Base-by-base conservation (phyloP, 2,329 filamentous ascomycete genomes). In the Aspergillus caelatus region DNA sequence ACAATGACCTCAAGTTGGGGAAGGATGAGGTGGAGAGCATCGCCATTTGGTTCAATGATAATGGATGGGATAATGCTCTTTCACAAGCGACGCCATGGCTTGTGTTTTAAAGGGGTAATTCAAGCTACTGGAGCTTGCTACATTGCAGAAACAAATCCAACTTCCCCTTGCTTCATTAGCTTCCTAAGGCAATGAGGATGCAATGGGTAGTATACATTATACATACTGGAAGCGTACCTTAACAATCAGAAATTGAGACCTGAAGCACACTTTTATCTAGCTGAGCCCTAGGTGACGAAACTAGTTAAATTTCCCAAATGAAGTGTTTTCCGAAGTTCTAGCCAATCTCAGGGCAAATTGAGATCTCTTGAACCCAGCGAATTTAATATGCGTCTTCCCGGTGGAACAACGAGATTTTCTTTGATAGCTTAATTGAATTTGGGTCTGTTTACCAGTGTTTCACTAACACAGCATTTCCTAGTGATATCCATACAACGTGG, bases 11-110 rank as follows among this genome's bases (percentile, higher is more conserved):
- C 21, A 78, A 74, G 58, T 58, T 79, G 58, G 77, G 77, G 5
- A 75, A 67, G 48, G 69, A 77, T 4, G 75, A 79, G 61, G 70
- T 79, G 14, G 77, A 79, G 61, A 79, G 76, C 61, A 63, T 78
- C 28, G 72, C 71, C 16, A 69, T 76, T 30, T 79, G 74, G 77
- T 73, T 71, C 39, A 79, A 79, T 62, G 72, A 78, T 3, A 62
- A 67, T 34, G 75, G 76, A 48, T 79, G 77, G 77, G 75, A 79
- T 48, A 72, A 74, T 46, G 73, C 75, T 32, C 67, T 79, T 23
- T 58, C 63, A 23, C 69, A 72, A 54, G 74, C 75, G 14, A 75
- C 71, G 43, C 73, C 75, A 26, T 79, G 77, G 77, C 72, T 79
- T 39, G 45, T 76, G 57, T 77, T 74, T 62, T 78, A 62, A 68